Evolutionary conservation across 768 basidiomycete genomes (phyloP).

Genomic region (Kwoniella heveanensis): DNA sequence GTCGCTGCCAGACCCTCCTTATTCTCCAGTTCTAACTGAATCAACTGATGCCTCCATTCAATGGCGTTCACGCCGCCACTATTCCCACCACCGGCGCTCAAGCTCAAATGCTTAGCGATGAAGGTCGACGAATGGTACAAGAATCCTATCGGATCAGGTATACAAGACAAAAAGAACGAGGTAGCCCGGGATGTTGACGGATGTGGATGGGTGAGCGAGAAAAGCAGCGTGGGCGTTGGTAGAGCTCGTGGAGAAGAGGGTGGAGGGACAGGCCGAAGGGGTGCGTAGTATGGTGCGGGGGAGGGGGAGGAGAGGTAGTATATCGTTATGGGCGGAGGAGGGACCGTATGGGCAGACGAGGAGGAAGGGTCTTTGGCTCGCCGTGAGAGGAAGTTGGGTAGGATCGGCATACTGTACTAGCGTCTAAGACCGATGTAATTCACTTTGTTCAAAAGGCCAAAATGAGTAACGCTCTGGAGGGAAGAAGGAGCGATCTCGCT

Average conservation of each 20-base stretch:
- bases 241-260: conserved; percentile 9
- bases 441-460: too few relatives aligned
- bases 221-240: conserved; percentile 16
- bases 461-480: too few relatives aligned
- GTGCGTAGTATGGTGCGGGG: conserved; percentile 1
- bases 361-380: neutral
- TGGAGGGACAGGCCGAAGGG: conserved; percentile 19
- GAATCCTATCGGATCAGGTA: conserved; percentile 46
- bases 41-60: conserved; percentile 38
- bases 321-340: conserved; percentile 11
- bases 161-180: conserved; percentile 38
- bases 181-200: conserved; percentile 14
- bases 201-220: conserved; percentile 29
- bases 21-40: conserved; percentile 36
- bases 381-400: conserved; percentile 25
- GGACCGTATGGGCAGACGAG: neutral
- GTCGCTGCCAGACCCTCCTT: conserved; percentile 44
- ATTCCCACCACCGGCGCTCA: neutral
- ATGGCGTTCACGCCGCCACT: neutral
- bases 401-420: too few relatives aligned
- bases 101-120: conserved; percentile 24
- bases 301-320: conserved; percentile 28
- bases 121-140: conserved; percentile 31
- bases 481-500: too few relatives aligned
- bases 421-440: too few relatives aligned